Base-by-base conservation (phyloP, 148 eudicot species). In the Diospyros kaki region DNA sequence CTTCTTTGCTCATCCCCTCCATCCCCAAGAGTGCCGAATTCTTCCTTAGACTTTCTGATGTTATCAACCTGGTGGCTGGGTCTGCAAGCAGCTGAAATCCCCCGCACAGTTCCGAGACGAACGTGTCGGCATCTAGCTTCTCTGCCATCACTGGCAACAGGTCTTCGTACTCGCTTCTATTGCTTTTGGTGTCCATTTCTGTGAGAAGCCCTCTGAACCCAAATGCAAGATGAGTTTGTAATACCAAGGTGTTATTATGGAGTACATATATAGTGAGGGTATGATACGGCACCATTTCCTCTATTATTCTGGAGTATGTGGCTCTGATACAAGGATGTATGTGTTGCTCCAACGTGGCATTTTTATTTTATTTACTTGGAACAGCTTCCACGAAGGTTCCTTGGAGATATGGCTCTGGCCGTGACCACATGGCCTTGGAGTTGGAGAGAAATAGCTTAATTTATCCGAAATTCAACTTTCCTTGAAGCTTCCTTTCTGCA, bases 101-200 rank as follows among this genome's bases (percentile, higher is more conserved):
- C 4, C 84, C 82, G n/a, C 87, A 87, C 1, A 87, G 79, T 59
- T 87, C 87, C 0, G 78, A 69, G 58, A 87, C 74, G 42, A 87
- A 87, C 39, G 83, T 28, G 13, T 80, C 84, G 44, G 56, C 81
- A 12, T 84, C 87, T 38, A 87, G 82, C 79, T 84, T 87, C 61
- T 87, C 86, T 0, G 85, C 89, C 89, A 87, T 87, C 70, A 87
- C 85, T 1, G 86, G 84, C 64, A 87, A 56, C 78, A 87, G 78
- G 58, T 87, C 89, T 82, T 87, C 71, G 9, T 84, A 87, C 9
- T 72, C 77, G 18, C 70, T 42, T 44, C 61, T 43, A 5, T 14
- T 17, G 48, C 50, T 18, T 66, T 18, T 67, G 52, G 52, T 46
- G n/a, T 66, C 76, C 81, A 65, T 65, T 51, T 15, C 8, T 45